Evolutionary conservation across 75 land plant species (phyloP).

Genomic region (Cryptomeria japonica): DNA sequence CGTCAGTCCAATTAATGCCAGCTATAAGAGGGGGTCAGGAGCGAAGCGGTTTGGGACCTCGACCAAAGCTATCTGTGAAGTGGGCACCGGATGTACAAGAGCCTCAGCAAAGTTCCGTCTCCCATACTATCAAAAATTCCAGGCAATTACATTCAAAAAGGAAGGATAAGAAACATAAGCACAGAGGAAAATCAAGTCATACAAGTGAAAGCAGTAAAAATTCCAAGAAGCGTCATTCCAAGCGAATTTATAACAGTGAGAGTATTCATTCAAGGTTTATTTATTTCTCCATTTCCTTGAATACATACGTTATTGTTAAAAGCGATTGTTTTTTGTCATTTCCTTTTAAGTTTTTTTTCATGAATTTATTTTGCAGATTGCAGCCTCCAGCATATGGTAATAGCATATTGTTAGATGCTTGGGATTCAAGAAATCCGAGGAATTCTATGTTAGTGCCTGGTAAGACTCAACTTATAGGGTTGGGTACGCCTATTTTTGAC

Average conservation of each 20-base stretch:
- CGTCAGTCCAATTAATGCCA: slow-evolving; percentile 35
- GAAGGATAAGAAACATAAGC: slow-evolving; percentile 20
- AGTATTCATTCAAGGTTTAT: slow-evolving; percentile 10
- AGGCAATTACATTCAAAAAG: slow-evolving; percentile 6
- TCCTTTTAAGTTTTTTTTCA: background rate
- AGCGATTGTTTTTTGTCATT: background rate
- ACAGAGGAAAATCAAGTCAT: slow-evolving; percentile 26
- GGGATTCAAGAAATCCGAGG: slow-evolving; percentile 7
- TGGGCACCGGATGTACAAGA: slow-evolving; percentile 91
- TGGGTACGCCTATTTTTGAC: background rate
- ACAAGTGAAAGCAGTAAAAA: slow-evolving; percentile 6
- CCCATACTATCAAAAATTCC: slow-evolving; percentile 41
- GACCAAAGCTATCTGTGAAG: slow-evolving; percentile 44
- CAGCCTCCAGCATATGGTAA: slow-evolving; percentile 1
- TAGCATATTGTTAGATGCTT: slow-evolving; percentile 7
- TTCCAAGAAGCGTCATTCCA: slow-evolving; percentile 13
- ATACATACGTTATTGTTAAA: background rate
- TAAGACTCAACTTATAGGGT: background rate
- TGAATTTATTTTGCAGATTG: slow-evolving; percentile 5
- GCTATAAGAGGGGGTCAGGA: slow-evolving; percentile 71
- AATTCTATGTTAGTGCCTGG: slow-evolving; percentile 1
- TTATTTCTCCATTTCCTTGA: slow-evolving; percentile 4
- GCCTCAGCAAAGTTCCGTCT: slow-evolving; percentile 42
- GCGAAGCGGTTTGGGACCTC: slow-evolving; percentile 34
- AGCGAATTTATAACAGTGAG: slow-evolving; percentile 9